A percentile compares a stretch with the other conserved stretches of the same genome.
Evolutionary conservation across 306 rosid species (phyloP).

Genomic region (Vigna mungo): DNA sequence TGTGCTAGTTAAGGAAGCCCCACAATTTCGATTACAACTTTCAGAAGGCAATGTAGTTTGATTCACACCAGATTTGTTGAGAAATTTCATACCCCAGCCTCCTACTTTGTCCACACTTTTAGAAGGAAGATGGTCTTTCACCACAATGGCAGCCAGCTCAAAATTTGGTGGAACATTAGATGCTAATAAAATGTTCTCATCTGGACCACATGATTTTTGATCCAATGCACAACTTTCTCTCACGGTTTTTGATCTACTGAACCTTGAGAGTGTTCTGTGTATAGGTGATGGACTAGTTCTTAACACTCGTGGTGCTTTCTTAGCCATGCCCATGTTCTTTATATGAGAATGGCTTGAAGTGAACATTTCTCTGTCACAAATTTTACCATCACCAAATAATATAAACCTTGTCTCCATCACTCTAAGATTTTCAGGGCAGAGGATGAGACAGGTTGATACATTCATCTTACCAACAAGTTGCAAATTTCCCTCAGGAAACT

Average conservation of each 20-base stretch:
- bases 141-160: constrained; percentile 28
- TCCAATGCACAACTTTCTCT: background rate
- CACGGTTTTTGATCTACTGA: constrained; percentile 7
- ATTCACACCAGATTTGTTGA: constrained; percentile 9
- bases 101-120: constrained; percentile 1
- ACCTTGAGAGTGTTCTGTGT: constrained; percentile 13
- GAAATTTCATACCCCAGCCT: constrained; percentile 23
- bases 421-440: background rate
- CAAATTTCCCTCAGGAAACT: background rate
- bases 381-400: background rate
- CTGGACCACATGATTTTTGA: constrained; percentile 2
- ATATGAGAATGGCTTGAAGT: constrained; percentile 3
- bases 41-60: constrained; percentile 3
- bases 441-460: constrained; percentile 2
- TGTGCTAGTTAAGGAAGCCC: background rate
- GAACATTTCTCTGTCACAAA: background rate
- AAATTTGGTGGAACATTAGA: constrained; percentile 7
- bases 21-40: background rate
- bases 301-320: background rate
- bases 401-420: background rate
- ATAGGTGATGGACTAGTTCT: background rate
- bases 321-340: background rate
- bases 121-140: constrained; percentile 3
- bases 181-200: background rate
- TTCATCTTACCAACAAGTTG: constrained; percentile 28